Conservation (phyloP, 129 eudicot genomes). For the Tagetes erecta region DNA sequence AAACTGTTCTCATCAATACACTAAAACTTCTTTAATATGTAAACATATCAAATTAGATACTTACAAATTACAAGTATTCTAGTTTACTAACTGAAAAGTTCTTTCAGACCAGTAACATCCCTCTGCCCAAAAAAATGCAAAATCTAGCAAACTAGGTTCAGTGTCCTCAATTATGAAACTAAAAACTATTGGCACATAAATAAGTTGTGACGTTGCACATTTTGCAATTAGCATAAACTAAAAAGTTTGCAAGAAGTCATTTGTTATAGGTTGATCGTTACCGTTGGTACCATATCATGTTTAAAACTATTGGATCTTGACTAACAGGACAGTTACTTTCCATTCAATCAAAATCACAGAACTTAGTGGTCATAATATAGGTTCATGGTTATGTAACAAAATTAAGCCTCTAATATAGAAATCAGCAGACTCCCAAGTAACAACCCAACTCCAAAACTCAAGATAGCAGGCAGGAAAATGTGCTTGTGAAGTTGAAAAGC, state of each 20-base stretch:
- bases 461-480: background rate
- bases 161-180: background rate
- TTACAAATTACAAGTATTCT: background rate
- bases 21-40: background rate
- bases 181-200: background rate
- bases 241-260: background rate
- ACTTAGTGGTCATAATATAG: background rate
- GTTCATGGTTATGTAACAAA: background rate
- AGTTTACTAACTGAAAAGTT: background rate
- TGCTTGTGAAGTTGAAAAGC: background rate
- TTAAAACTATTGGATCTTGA: background rate
- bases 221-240: background rate
- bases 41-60: background rate
- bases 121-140: background rate
- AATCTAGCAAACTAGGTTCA: slow-evolving; percentile 11
- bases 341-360: background rate
- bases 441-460: background rate
- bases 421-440: background rate
- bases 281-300: background rate
- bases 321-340: background rate
- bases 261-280: background rate
- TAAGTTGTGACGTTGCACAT: background rate
- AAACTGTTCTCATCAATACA: background rate
- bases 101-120: background rate
- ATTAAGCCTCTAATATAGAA: background rate